A percentile compares a stretch with the other conserved stretches of the same genome.
These are phyloP conservation scores for Lepidium campestre DNA, from an alignment of 441 rosid genomes.

Conservation along the genomic window DNA sequence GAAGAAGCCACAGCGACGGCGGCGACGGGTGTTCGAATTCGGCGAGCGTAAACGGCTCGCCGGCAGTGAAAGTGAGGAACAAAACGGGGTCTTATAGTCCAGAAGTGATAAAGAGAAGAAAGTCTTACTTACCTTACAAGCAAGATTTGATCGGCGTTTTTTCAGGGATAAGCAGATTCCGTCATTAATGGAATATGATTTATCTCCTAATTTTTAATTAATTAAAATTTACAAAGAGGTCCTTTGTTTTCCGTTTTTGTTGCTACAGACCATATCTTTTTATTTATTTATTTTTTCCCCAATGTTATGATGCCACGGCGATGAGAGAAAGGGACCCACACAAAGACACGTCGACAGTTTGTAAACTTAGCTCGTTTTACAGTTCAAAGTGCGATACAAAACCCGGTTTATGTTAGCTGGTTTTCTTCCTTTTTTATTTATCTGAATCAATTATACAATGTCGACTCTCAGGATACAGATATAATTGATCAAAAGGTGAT, in stretches of 20 bases:
- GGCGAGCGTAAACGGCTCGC: background rate
- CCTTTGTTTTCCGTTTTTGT: background rate
- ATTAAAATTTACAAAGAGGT: background rate
- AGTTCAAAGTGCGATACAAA: too few relatives aligned
- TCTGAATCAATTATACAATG: background rate
- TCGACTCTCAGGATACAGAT: background rate
- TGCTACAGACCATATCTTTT: too few relatives aligned
- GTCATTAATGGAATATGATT: background rate
- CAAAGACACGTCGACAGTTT: background rate
- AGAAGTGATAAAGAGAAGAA: slow-evolving; percentile 13
- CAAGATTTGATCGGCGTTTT: slow-evolving; percentile 30
- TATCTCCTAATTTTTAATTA: background rate
- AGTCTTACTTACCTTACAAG: slow-evolving; percentile 26
- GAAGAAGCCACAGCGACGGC: slow-evolving; percentile 17
- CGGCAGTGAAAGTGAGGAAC: background rate
- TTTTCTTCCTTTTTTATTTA: background rate
- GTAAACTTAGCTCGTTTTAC: too few relatives aligned
- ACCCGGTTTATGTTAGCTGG: background rate
- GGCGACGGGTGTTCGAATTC: background rate
- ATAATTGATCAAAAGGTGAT: background rate
- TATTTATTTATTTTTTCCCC: too few relatives aligned
- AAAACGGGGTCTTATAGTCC: slow-evolving; percentile 5
- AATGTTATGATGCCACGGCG: too few relatives aligned
- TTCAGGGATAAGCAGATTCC: slow-evolving; percentile 17
- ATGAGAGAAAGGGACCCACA: background rate